phyloP scores from a whole-genome alignment of 2,329 filamentous ascomycete species.

The Canariomyces notabilis region DNA sequence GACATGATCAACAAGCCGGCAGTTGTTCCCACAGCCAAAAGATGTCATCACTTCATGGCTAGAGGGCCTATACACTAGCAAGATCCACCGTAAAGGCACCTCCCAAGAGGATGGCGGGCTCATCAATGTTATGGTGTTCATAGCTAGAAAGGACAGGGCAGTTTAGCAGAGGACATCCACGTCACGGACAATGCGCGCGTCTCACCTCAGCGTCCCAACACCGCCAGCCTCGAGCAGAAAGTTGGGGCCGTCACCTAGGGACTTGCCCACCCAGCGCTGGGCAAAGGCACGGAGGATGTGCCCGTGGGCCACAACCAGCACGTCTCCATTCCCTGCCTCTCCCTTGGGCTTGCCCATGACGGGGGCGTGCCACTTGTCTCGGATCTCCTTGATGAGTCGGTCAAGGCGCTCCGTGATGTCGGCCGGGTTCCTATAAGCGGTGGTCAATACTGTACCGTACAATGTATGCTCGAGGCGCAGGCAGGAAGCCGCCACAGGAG shows the following conservation, averaged over 20 bases:
- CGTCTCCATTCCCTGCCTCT: slow-evolving; percentile 46
- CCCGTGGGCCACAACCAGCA: slow-evolving; percentile 80
- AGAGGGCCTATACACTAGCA: slow-evolving; percentile 2
- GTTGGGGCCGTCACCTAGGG: slow-evolving; percentile 67
- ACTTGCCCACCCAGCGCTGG: slow-evolving; percentile 75
- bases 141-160: slow-evolving; percentile 48
- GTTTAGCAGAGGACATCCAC: neutral
- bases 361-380: slow-evolving; percentile 57
- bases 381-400: slow-evolving; percentile 68
- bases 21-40: no score
- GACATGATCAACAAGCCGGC: no score
- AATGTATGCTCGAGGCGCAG: no score
- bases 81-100: slow-evolving; percentile 59
- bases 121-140: slow-evolving; percentile 71
- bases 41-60: neutral
- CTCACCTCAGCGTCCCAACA: slow-evolving; percentile 69
- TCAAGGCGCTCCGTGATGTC: slow-evolving; percentile 72
- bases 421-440: slow-evolving; percentile 53
- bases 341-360: slow-evolving; percentile 51
- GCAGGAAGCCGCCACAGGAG: no score
- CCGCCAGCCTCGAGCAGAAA: slow-evolving; percentile 87
- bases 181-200: neutral
- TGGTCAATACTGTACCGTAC: neutral
- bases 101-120: slow-evolving; percentile 74
- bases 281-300: slow-evolving; percentile 86